Percentiles rank a stretch among this genome's conserved stretches.
Evolutionary conservation across 805 yeast species (phyloP).

Genomic region (Kuraishia hungarica): DNA sequence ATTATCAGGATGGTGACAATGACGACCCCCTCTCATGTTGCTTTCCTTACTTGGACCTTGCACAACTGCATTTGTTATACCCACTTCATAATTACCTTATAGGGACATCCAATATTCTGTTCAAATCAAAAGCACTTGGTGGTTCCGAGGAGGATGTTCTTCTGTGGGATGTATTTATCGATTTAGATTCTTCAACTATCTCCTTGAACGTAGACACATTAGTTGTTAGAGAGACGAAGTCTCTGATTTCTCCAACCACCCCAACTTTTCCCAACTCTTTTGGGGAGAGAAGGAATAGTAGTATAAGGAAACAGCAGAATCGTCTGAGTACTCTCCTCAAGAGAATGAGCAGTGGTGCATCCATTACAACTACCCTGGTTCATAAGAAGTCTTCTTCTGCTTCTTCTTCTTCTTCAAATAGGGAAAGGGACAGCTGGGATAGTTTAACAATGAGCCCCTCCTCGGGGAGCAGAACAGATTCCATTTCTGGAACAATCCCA

Average conservation of each 20-base stretch:
- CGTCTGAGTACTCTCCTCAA: not conserved
- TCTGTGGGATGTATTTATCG: slow-evolving; percentile 55
- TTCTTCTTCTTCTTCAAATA: not conserved
- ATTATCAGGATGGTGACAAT: too few species aligned
- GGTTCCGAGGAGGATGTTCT: slow-evolving; percentile 13
- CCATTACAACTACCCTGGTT: not conserved
- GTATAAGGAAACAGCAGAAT: slow-evolving; percentile 16
- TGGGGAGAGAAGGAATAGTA: slow-evolving; percentile 13
- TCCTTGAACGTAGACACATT: not conserved
- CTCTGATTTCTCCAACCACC: slow-evolving; percentile 6
- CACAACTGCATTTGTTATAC: slow-evolving; percentile 41
- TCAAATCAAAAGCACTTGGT: slow-evolving; percentile 33
- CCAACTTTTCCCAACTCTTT: slow-evolving; percentile 8
- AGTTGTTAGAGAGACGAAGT: not conserved
- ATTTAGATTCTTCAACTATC: slow-evolving; percentile 21
- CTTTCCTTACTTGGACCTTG: slow-evolving; percentile 56
- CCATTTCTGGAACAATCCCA: not conserved
- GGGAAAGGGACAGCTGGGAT: not conserved
- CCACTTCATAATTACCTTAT: slow-evolving; percentile 36
- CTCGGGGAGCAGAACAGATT: not conserved
- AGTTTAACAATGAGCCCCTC: not conserved
- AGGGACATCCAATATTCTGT: slow-evolving; percentile 63
- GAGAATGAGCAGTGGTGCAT: not conserved
- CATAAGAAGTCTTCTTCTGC: not conserved
- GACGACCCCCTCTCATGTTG: slow-evolving; percentile 10